Base-by-base conservation (phyloP, 140 eudicot species). In the Stevia rebaudiana region DNA sequence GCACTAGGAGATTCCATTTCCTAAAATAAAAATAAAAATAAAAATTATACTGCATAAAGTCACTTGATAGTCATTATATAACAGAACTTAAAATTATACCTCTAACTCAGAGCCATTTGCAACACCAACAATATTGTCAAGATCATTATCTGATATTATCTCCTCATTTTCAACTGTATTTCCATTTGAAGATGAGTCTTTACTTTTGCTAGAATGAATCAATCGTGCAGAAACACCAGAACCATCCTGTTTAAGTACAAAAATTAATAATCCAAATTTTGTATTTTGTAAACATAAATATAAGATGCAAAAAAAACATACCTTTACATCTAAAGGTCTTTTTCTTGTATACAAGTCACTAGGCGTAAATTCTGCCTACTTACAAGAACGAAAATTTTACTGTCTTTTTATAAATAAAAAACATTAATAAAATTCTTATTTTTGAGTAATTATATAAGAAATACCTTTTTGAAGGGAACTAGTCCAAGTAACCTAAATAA, bases 1-100 rank as follows among this genome's bases (percentile, higher is more conserved):
- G 86, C 61, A 67, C 78, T 71, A 5, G 98, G 94, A 35, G 95
- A 70, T 36, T 88, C 98, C 98, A 92, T 85, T 80, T 92, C 98
- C 98, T 87, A 71, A 49, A 76, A 42, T 33, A 78, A 66, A 39
- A 31, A 2, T 21, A 39, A 22, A 53, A 9, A 70, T 41, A 8
- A n/a, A 24, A 24, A n/a, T 28, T 39, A 28, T 5, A 3, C 62
- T 36, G 8, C 21, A 16, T 31, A 16, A 33, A 33, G 53, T 39
- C 21, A n/a, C 19, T 33, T 3, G 11, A 58, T 21, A 6, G 18
- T 25, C 2, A 33, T n/a, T 8, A 21, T 42, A 40, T 39, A n/a
- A 44, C 11, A 67, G 0, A 13, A 11, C 50, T 18, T 6, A 59
- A 41, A 61, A 19, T 50, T 33, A 36, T 80, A 91, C 98, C 96